Base-by-base conservation (phyloP, 2,329 filamentous ascomycete genomes). In the Fusarium agapanthi region DNA sequence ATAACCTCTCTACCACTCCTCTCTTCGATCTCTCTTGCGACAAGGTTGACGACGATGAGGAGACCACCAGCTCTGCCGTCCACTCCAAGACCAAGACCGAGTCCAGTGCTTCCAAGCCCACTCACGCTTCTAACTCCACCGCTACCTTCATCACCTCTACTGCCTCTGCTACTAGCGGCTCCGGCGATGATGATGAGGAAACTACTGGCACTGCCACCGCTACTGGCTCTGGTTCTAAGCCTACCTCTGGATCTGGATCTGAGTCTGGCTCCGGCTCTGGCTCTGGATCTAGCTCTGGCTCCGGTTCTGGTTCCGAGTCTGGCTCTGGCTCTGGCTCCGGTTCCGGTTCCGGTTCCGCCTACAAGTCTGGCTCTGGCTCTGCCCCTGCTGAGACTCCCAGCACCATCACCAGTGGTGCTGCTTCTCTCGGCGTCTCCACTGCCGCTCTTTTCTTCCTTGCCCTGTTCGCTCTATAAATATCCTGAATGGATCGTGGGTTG, bases 11-110 rank as follows among this genome's bases (percentile, higher is more conserved):
- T 69, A 87, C 85, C 74, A 85, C 78, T 32, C 84, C 88, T 47
- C 80, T 81, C 60, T 89, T 86, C 80, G 83, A 90, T 78, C 84
- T 90, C 61, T 85, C 82, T 75, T 90, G 88, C 84, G 84, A 85
- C 45, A 82, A 80, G 70, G 79, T 68, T 62, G 74, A 73, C 47
- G 74, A 73, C 47, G 60, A 78, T 24, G 61, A 76, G 35, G 43
- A 75, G 60, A 66, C 71, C 32, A 63, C 73, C 57, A 65, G 47
- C 64, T 44, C 68, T 58, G 61, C 61, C 38, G 48, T n/a, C 20
- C 81, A 72, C 65, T 73, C 75, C 54, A 61, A 67, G 48, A 63
- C 73, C 63, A 74, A 69, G 65, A 71, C 68, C 41, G 51, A 55
- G 50, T 61, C 60, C 18, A 20, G 37, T 43, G 43, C 51, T 58